Evolutionary conservation across 2,329 filamentous ascomycete species (phyloP).

Genomic region (Parastagonospora nodorum): DNA sequence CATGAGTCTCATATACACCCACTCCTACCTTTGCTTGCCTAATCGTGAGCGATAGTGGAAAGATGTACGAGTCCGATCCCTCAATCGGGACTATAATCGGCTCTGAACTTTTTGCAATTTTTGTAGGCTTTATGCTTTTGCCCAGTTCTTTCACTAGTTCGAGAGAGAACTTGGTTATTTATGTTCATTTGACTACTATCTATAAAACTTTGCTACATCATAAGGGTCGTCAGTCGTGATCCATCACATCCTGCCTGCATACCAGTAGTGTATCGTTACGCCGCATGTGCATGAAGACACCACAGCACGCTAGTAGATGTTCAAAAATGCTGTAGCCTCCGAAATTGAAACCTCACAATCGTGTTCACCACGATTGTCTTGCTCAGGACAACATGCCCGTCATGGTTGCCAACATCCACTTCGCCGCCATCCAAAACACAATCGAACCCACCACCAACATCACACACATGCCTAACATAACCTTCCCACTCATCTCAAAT

Average conservation of each 20-base stretch:
- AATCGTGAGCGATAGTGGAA: no score
- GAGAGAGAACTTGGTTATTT: no score
- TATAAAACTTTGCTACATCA: not conserved
- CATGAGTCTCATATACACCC: no score
- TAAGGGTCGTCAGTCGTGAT: not conserved
- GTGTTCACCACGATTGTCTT: not conserved
- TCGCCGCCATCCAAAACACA: conserved; percentile 24
- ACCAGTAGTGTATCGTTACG: not conserved
- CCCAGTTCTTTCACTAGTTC: no score
- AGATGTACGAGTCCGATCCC: no score
- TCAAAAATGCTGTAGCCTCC: not conserved
- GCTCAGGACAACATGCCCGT: not conserved
- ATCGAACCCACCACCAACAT: conserved; percentile 18
- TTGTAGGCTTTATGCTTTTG: no score
- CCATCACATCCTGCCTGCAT: no score
- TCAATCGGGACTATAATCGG: no score
- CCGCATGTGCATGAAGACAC: not conserved
- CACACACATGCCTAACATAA: conserved; percentile 58
- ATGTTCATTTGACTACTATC: no score
- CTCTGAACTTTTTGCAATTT: no score
- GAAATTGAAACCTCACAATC: not conserved
- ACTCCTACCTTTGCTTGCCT: no score
- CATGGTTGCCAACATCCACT: conserved; percentile 20
- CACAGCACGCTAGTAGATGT: not conserved
- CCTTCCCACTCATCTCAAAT: conserved; percentile 61